A percentile compares a stretch with the other conserved stretches of the same genome.
Evolutionary conservation across 306 rosid species (phyloP).

Genomic region (Hippophae tibetana): DNA sequence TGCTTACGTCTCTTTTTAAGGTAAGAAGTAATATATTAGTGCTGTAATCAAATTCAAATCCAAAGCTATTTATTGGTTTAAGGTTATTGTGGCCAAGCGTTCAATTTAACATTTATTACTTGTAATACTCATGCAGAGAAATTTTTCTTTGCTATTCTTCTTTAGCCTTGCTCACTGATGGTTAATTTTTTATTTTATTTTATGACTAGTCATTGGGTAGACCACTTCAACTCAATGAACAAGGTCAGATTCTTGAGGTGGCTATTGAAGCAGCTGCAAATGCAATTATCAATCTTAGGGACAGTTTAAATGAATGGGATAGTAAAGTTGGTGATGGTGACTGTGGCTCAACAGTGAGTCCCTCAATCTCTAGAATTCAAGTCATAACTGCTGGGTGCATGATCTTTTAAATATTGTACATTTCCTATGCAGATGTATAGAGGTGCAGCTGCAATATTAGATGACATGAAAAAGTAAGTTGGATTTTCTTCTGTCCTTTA

Average conservation of each 20-base stretch:
- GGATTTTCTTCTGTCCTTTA: neutral
- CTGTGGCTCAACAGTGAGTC: conserved; percentile 88
- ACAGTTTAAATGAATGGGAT: conserved; percentile 85
- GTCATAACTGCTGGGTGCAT: conserved; percentile 7
- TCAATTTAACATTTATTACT: too few species aligned
- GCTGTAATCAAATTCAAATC: too few species aligned
- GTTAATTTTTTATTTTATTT: conserved; percentile 4
- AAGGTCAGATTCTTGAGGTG: conserved; percentile 62
- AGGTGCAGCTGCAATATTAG: conserved; percentile 78
- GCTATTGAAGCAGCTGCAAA: conserved; percentile 83
- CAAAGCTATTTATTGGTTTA: too few species aligned
- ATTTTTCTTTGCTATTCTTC: neutral
- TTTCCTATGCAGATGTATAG: conserved; percentile 53
- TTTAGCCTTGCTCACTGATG: neutral
- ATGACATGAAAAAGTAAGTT: conserved; percentile 66
- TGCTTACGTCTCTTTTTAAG: too few species aligned
- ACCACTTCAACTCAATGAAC: conserved; percentile 57
- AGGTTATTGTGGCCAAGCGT: too few species aligned
- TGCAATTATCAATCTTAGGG: conserved; percentile 49
- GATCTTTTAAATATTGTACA: conserved; percentile 16
- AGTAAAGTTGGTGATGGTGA: conserved; percentile 95
- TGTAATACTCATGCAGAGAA: neutral
- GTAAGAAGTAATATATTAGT: too few species aligned
- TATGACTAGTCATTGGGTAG: conserved; percentile 43
- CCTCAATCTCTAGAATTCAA: conserved; percentile 9